Percentiles rank a stretch among this genome's conserved stretches.
Conservation (phyloP, 2,329 filamentous ascomycete genomes). For the Arthroderma sp. region DNA sequence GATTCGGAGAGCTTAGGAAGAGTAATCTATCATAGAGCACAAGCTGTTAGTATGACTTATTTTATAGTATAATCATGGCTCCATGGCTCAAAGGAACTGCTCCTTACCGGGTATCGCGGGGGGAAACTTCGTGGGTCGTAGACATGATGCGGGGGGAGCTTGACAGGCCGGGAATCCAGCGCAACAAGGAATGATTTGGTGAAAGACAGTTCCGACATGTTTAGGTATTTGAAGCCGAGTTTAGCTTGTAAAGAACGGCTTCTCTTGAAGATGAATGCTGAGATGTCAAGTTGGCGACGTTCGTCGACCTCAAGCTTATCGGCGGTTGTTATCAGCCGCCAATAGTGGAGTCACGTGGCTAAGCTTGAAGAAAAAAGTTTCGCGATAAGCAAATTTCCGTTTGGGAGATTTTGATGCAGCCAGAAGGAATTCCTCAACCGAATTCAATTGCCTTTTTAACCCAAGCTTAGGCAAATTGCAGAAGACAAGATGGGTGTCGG, state of each 20-base stretch:
- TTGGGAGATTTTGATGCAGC: neutral
- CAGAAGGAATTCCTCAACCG: too few species aligned
- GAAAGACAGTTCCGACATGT: constrained; percentile 73
- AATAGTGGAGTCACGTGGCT: neutral
- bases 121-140: constrained; percentile 72
- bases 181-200: constrained; percentile 69
- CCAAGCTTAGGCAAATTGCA: neutral
- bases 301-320: too few species aligned
- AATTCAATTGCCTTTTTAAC: too few species aligned
- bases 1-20: constrained; percentile 33
- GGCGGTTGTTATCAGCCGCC: too few species aligned
- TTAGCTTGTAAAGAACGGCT: neutral
- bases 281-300: neutral
- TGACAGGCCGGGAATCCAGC: constrained; percentile 64
- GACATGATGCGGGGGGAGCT: constrained; percentile 79
- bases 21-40: constrained; percentile 25
- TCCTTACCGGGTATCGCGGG: constrained; percentile 57
- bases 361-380: constrained; percentile 2
- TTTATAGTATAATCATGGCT: neutral
- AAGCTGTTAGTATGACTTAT: neutral
- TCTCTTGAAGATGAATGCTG: neutral
- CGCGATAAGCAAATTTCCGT: constrained; percentile 2
- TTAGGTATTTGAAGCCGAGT: constrained; percentile 6
- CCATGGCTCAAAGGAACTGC: constrained; percentile 5
- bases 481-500: constrained; percentile 64